Evolutionary conservation across 345 rosid species (phyloP).

Genomic region (Durio zibethinus): DNA sequence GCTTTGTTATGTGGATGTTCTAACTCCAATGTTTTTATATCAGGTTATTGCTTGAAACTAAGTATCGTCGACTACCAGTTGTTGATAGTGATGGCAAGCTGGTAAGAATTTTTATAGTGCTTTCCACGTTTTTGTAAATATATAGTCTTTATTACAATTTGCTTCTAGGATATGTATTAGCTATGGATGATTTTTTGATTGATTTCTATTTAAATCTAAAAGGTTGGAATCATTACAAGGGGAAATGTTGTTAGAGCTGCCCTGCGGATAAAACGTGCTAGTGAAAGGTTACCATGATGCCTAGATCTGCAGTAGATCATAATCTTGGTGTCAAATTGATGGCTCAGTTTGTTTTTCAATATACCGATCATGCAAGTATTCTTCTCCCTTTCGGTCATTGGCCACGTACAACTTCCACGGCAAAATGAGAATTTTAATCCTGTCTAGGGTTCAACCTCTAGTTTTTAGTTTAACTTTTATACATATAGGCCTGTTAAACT

Average conservation of each 20-base stretch:
- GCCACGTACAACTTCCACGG: not conserved
- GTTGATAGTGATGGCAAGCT: slow-evolving; percentile 70
- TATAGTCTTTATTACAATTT: not conserved
- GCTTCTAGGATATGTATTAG: slow-evolving; percentile 3
- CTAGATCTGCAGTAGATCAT: not conserved
- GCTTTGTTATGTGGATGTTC: not conserved
- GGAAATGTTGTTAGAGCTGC: slow-evolving; percentile 77
- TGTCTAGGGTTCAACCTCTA: not conserved
- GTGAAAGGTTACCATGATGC: slow-evolving; percentile 29
- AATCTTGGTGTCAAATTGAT: not conserved
- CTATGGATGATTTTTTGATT: not conserved
- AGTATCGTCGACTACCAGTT: slow-evolving; percentile 80
- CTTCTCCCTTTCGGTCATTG: not conserved
- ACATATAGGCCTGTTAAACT: not conserved
- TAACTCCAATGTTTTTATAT: not conserved
- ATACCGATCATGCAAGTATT: not conserved
- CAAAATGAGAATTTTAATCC: not conserved
- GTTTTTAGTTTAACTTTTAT: not conserved
- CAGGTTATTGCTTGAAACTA: slow-evolving; percentile 90
- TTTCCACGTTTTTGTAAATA: not conserved
- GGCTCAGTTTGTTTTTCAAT: not conserved
- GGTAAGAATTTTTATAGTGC: slow-evolving; percentile 41
- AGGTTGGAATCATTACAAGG: slow-evolving; percentile 83
- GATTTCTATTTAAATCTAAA: slow-evolving; percentile 19
- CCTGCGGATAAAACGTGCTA: slow-evolving; percentile 54